Percentiles rank a stretch among this genome's conserved stretches.
These are phyloP conservation scores for Domatiomyces globalis DNA, from an alignment of 2,329 filamentous ascomycete species.

Conservation along the genomic window DNA sequence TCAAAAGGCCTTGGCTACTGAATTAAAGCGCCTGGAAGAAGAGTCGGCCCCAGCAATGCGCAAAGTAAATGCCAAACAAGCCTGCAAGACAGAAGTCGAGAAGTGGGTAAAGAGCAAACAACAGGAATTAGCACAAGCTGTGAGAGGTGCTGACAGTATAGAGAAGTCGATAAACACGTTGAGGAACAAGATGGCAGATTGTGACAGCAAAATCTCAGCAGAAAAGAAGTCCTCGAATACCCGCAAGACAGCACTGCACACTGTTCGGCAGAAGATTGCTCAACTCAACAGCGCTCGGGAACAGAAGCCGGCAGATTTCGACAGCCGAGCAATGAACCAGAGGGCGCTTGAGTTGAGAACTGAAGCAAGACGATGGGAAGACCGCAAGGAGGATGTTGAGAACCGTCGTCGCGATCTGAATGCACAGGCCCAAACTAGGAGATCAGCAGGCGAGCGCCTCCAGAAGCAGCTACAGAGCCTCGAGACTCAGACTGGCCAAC, in stretches of 20 bases:
- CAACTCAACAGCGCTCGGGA: constrained; percentile 49
- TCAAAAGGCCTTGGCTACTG: constrained; percentile 40
- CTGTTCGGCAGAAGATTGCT: constrained; percentile 44
- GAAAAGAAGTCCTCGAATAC: constrained; percentile 37
- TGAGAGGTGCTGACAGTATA: constrained; percentile 14
- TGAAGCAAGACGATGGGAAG: constrained; percentile 22
- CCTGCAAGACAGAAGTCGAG: constrained; percentile 40
- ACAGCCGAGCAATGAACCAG: constrained; percentile 24
- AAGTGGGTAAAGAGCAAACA: constrained; percentile 36
- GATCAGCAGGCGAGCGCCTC: constrained; percentile 27
- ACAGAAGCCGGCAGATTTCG: constrained; percentile 51
- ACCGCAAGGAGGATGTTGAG: constrained; percentile 24
- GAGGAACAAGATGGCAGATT: constrained; percentile 25
- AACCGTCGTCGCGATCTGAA: constrained; percentile 22
- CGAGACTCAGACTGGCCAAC: constrained; percentile 61
- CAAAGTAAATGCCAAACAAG: constrained; percentile 55
- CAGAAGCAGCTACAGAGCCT: constrained; percentile 44
- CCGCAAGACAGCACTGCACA: constrained; percentile 39
- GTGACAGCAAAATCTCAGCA: constrained; percentile 32
- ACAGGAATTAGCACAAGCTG: constrained; percentile 36
- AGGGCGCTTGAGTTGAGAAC: constrained; percentile 8
- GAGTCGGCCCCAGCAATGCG: constrained; percentile 53
- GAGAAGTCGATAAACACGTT: constrained; percentile 30
- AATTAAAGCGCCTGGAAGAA: constrained; percentile 46
- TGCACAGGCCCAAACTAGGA: constrained; percentile 25